Evolutionary conservation across 805 yeast genomes (phyloP).

Genomic region (Candida maris): DNA sequence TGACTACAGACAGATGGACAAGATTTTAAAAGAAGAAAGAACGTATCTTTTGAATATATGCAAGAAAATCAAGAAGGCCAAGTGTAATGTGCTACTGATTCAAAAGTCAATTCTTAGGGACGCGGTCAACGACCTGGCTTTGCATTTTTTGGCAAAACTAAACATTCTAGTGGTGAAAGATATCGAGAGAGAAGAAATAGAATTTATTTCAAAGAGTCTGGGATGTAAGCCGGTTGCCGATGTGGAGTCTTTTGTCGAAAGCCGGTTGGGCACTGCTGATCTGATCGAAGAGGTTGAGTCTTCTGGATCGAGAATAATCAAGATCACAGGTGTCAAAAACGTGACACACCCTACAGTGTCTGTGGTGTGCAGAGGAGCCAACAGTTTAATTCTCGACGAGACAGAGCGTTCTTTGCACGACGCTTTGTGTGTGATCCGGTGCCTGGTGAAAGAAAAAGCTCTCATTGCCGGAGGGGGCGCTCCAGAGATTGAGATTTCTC

Average conservation of each 20-base stretch:
- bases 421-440: slow-evolving; percentile 89
- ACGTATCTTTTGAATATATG: slow-evolving; percentile 91
- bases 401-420: slow-evolving; percentile 97
- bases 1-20: slow-evolving; percentile 99
- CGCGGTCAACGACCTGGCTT: slow-evolving; percentile 90
- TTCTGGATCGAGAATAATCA: slow-evolving; percentile 84
- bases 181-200: slow-evolving; percentile 94
- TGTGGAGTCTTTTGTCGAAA: slow-evolving; percentile 88
- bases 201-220: slow-evolving; percentile 76
- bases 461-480: slow-evolving; percentile 99
- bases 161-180: slow-evolving; percentile 94
- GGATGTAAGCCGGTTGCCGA: slow-evolving; percentile 98
- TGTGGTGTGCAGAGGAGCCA: slow-evolving; percentile 93
- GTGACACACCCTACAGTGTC: slow-evolving; percentile 68
- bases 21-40: slow-evolving; percentile 95
- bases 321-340: slow-evolving; percentile 76
- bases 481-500: slow-evolving; percentile 87
- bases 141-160: slow-evolving; percentile 90
- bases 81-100: slow-evolving; percentile 86
- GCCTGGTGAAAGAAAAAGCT: slow-evolving; percentile 83
- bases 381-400: slow-evolving; percentile 85
- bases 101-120: slow-evolving; percentile 93
- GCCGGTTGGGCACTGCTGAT: slow-evolving; percentile 88
- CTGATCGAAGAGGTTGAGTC: slow-evolving; percentile 87
- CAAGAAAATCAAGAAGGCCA: slow-evolving; percentile 93